phyloP scores from a whole-genome alignment of 768 basidiomycete genomes.

The Serendipita sp. region DNA sequence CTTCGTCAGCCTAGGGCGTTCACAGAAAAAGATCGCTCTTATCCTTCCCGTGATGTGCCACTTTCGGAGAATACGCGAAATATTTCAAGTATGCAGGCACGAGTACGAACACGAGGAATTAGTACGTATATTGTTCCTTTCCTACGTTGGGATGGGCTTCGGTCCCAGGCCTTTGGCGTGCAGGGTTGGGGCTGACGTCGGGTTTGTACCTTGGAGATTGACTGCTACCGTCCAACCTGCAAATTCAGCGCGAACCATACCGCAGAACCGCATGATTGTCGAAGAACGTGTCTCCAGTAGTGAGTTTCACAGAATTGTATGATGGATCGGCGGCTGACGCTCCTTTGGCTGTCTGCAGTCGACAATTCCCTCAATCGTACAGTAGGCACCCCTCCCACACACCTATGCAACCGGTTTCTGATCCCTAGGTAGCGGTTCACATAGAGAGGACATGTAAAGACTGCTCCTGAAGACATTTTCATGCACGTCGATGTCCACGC shows the following conservation, averaged over 20 bases:
- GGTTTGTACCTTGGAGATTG: not conserved
- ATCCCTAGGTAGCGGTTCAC: not conserved
- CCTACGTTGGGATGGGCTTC: not conserved
- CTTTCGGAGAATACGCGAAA: not conserved
- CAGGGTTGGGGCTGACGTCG: not conserved
- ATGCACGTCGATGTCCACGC: not conserved
- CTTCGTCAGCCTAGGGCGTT: no score
- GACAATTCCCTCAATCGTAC: not conserved
- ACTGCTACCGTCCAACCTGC: not conserved
- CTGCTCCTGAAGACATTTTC: not conserved
- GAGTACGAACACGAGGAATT: not conserved
- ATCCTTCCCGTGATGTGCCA: not conserved
- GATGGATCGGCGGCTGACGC: not conserved
- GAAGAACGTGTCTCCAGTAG: not conserved
- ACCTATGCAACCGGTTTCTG: not conserved
- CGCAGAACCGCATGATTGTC: not conserved
- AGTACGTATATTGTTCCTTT: not conserved
- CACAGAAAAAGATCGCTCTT: no score
- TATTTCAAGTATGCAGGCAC: not conserved
- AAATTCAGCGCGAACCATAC: slow-evolving; percentile 2
- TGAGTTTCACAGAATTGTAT: not conserved
- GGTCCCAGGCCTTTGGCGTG: not conserved
- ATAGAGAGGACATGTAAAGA: not conserved
- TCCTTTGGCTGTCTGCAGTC: not conserved
- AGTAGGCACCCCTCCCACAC: not conserved